Conservation (phyloP, 2,329 filamentous ascomycete genomes). For the Trichoderma asperellum region DNA sequence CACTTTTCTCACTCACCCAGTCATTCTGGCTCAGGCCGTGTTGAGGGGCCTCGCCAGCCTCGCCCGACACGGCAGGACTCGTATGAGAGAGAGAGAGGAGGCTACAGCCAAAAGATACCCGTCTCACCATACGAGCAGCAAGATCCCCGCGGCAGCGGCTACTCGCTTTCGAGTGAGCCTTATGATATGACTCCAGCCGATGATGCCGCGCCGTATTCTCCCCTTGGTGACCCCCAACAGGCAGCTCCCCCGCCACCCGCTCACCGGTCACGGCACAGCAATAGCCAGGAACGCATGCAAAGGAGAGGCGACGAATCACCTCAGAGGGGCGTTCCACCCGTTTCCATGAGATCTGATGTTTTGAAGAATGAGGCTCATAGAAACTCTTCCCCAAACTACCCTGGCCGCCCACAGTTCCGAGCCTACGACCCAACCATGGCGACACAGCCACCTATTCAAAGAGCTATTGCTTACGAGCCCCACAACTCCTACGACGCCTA, state of each 20-base stretch:
- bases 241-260: constrained; percentile 61
- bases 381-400: constrained; percentile 54
- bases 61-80: constrained; percentile 43
- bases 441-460: constrained; percentile 1
- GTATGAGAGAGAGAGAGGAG: constrained; percentile 40
- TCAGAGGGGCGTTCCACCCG: constrained; percentile 49
- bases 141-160: constrained; percentile 41
- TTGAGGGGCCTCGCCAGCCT: constrained; percentile 38
- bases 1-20: constrained; percentile 42
- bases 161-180: constrained; percentile 41
- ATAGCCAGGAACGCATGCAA: constrained; percentile 47
- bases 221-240: constrained; percentile 45
- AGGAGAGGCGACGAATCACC: constrained; percentile 48
- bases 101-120: constrained; percentile 41
- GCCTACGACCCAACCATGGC: constrained; percentile 54
- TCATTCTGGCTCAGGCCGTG: constrained; percentile 28
- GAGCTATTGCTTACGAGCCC: constrained; percentile 30
- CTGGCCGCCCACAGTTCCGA: constrained; percentile 58
- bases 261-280: constrained; percentile 54
- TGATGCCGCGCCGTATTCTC: constrained; percentile 41
- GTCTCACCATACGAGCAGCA: constrained; percentile 44
- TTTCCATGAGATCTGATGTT: constrained; percentile 63
- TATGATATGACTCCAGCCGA: constrained; percentile 41
- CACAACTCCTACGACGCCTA: constrained; percentile 58
- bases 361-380: constrained; percentile 61